A percentile compares a stretch with the other conserved stretches of the same genome.
phyloP scores from a whole-genome alignment of 164 flowering plant genomes.

The Magnolia sinica region DNA sequence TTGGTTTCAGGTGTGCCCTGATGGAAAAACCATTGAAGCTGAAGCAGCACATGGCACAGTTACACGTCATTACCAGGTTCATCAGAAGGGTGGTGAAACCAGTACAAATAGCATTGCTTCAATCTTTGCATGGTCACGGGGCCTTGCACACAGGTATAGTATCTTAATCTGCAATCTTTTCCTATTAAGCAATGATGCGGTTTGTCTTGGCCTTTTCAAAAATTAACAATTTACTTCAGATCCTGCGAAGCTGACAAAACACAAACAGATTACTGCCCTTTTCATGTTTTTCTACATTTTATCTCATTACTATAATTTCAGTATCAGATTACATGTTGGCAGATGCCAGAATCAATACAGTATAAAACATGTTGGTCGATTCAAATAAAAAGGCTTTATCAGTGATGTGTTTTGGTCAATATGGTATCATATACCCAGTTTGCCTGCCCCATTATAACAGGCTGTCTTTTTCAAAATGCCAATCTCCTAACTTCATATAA shows the following conservation, averaged over 20 bases:
- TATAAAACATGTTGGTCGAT: too few species aligned
- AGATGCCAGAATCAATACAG: too few species aligned
- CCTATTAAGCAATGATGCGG: not conserved
- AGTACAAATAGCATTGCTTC: conserved; percentile 99
- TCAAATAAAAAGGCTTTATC: too few species aligned
- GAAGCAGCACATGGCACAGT: conserved; percentile 99
- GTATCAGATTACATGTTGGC: too few species aligned
- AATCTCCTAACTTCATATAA: not conserved
- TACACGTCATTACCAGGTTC: conserved; percentile 92
- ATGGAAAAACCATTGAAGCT: conserved; percentile 97
- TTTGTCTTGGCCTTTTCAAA: not conserved
- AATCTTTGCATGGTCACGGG: conserved; percentile 97
- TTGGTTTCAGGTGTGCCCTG: conserved; percentile 78
- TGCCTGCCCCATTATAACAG: too few species aligned
- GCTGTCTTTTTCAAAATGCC: too few species aligned
- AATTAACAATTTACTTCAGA: not conserved
- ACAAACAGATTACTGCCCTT: not conserved
- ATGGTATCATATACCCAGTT: too few species aligned
- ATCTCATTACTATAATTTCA: too few species aligned
- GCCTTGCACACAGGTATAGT: conserved; percentile 84
- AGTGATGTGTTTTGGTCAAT: too few species aligned
- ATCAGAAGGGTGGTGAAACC: conserved; percentile 97
- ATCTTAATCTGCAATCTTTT: not conserved
- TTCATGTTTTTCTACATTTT: too few species aligned
- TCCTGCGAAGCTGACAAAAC: not conserved